These are phyloP conservation scores for Puccinia novopanici DNA, from an alignment of 1,284 basidiomycete genomes.

Conservation along the genomic window DNA sequence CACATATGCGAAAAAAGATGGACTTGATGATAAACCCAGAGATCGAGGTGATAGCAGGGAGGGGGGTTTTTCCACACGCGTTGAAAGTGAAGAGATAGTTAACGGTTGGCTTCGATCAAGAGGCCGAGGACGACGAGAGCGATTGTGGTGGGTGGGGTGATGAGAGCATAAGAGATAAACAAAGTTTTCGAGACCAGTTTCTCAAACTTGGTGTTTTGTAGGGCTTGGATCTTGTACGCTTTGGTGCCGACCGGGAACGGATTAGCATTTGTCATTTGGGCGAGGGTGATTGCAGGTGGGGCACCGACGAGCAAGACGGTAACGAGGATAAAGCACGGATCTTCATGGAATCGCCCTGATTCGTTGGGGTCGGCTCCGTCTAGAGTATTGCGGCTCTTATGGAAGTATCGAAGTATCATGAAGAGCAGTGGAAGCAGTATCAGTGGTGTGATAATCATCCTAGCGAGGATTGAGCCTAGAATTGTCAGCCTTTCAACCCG, in stretches of 20 bases:
- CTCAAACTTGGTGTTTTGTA: constrained; percentile 51
- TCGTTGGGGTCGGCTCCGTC: constrained; percentile 5
- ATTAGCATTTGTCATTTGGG: constrained; percentile 53
- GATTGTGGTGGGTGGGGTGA: constrained; percentile 53
- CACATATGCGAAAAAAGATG: background rate
- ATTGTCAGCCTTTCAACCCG: constrained; percentile 47
- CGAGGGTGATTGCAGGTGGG: constrained; percentile 56
- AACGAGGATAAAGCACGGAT: constrained; percentile 35
- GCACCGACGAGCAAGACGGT: constrained; percentile 44
- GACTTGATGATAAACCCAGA: no score
- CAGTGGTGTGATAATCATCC: constrained; percentile 45
- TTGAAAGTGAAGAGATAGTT: no score
- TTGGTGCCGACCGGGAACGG: constrained; percentile 52
- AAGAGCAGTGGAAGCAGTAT: constrained; percentile 31
- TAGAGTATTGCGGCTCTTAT: background rate
- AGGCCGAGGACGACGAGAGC: constrained; percentile 37
- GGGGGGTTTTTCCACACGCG: no score
- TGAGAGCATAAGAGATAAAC: constrained; percentile 56
- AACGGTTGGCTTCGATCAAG: constrained; percentile 42
- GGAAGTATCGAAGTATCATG: constrained; percentile 9
- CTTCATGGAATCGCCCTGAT: constrained; percentile 18
- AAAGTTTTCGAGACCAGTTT: constrained; percentile 55
- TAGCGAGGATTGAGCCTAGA: constrained; percentile 48
- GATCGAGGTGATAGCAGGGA: no score
- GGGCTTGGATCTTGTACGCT: constrained; percentile 15